Base-by-base conservation (phyloP, 1,284 basidiomycete species). In the Rhodotorula sp. region DNA sequence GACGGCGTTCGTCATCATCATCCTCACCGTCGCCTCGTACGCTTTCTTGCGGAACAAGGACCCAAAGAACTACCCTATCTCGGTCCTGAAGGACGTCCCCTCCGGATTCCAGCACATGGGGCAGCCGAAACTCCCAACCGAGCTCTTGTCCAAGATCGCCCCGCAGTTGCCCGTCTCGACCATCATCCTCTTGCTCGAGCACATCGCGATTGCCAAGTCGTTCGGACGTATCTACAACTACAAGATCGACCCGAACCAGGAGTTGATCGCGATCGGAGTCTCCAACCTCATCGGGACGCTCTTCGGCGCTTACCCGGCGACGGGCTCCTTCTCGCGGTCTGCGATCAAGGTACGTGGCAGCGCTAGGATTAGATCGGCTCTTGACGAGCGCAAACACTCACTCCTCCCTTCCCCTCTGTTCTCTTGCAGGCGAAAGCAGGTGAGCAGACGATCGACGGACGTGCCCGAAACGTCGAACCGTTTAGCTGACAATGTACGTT, bases 161-260 rank as follows among this genome's bases (percentile, higher is more conserved):
- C 83, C 87, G 18, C 85, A 97, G 75, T 83, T 99, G 6, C 95
- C 95, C 3, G 90, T 97, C 19, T 91, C 95, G 55, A 95, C 93
- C 10, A 95, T 99, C 45, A 54, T 67, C 34, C 85, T 99, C 55
- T 85, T 98, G 18, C 86, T 98, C 64, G 95, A 99, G 81, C 97
- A 99, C 83, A 97, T 99, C 34, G 68, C 68, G 6, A 98, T 98
- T 77, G 67, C 71, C 45, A 71, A 81, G 90, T 92, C 94, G 0
- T 99, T 99, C 81, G 95, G 95, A 69, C 89, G 95, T 70, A 81
- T 97, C 74, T 98, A 99, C 81, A 90, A 90, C 47, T 74, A 99
- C 86, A 97, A 93, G 81, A 97, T 99, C 81, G 89, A 97, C 79
- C 93, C 95, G 18, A 95, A 95, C 83, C 95, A 99, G 81, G 95